Conservation (phyloP, 176 grass and related monocot genomes). For the Aegilops tauschii region DNA sequence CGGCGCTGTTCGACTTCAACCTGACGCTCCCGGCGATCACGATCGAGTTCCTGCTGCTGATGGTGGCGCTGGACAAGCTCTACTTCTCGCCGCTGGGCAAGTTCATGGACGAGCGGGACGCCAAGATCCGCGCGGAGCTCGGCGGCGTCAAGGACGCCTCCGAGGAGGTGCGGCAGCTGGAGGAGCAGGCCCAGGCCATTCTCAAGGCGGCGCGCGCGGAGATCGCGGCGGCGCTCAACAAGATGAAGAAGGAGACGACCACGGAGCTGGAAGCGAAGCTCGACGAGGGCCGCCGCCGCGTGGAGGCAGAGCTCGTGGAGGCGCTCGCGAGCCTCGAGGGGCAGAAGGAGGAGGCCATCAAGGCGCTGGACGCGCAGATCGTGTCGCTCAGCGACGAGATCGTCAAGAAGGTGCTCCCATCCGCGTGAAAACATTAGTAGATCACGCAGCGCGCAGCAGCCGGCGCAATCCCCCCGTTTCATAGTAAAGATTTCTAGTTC, state of each 20-base stretch:
- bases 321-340: slow-evolving; percentile 71
- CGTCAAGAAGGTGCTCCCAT: slow-evolving; percentile 90
- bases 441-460: not conserved
- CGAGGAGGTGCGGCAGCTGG: slow-evolving; percentile 85
- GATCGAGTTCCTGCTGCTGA: slow-evolving; percentile 86
- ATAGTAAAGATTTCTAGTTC: slow-evolving; percentile 15
- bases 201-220: slow-evolving; percentile 87
- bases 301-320: slow-evolving; percentile 84
- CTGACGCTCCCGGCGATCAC: slow-evolving; percentile 82
- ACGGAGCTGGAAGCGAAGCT: slow-evolving; percentile 78
- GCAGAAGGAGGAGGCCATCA: slow-evolving; percentile 83
- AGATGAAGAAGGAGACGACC: slow-evolving; percentile 98
- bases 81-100: slow-evolving; percentile 92
- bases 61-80: slow-evolving; percentile 97
- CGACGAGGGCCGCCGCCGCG: slow-evolving; percentile 68
- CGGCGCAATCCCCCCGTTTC: not conserved
- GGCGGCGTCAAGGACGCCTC: slow-evolving; percentile 91
- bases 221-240: slow-evolving; percentile 90
- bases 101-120: slow-evolving; percentile 98
- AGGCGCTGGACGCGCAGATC: slow-evolving; percentile 89
- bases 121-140: slow-evolving; percentile 84
- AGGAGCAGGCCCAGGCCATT: slow-evolving; percentile 75
- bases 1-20: slow-evolving; percentile 91
- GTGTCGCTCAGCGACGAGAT: slow-evolving; percentile 89
- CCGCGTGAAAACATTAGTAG: slow-evolving; percentile 24